phyloP scores from a whole-genome alignment of 2,329 filamentous ascomycete genomes.

The Fusarium pilosicola region DNA sequence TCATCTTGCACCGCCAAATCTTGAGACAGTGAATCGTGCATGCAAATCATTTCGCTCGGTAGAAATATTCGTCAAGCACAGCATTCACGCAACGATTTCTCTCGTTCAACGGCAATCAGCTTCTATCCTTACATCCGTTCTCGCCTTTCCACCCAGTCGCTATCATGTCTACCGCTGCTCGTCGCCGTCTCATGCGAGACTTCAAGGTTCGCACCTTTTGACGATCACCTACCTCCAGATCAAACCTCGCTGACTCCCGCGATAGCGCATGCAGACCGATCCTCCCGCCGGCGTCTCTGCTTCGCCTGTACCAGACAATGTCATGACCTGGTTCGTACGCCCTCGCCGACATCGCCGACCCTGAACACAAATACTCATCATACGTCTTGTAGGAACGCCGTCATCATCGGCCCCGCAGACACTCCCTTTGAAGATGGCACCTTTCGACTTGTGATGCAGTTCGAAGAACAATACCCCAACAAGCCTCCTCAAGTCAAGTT shows the following conservation, averaged over 20 bases:
- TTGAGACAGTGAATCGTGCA: constrained; percentile 18
- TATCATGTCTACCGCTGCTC: constrained; percentile 85
- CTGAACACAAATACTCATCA: constrained; percentile 36
- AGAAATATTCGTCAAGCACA: neutral
- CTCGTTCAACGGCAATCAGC: neutral
- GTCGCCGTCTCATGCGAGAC: constrained; percentile 97
- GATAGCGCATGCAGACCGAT: constrained; percentile 97
- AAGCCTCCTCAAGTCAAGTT: constrained; percentile 98
- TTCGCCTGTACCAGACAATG: constrained; percentile 94
- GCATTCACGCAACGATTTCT: neutral
- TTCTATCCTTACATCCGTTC: constrained; percentile 1
- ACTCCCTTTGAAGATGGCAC: constrained; percentile 99
- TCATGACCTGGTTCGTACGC: constrained; percentile 88
- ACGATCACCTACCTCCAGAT: neutral
- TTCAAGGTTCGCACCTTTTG: constrained; percentile 80
- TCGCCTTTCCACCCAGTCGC: constrained; percentile 13
- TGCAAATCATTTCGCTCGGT: neutral
- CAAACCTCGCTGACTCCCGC: constrained; percentile 16
- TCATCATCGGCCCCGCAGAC: constrained; percentile 96
- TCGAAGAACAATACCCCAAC: constrained; percentile 98
- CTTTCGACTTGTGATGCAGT: constrained; percentile 97
- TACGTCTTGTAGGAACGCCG: constrained; percentile 79
- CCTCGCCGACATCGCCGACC: constrained; percentile 5
- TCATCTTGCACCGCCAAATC: constrained; percentile 28
- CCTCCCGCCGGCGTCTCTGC: constrained; percentile 96